Percentiles rank a stretch among this genome's conserved stretches.
These are phyloP conservation scores for Diaporthe caulivora DNA, from an alignment of 2,329 filamentous ascomycete genomes.

Conservation along the genomic window DNA sequence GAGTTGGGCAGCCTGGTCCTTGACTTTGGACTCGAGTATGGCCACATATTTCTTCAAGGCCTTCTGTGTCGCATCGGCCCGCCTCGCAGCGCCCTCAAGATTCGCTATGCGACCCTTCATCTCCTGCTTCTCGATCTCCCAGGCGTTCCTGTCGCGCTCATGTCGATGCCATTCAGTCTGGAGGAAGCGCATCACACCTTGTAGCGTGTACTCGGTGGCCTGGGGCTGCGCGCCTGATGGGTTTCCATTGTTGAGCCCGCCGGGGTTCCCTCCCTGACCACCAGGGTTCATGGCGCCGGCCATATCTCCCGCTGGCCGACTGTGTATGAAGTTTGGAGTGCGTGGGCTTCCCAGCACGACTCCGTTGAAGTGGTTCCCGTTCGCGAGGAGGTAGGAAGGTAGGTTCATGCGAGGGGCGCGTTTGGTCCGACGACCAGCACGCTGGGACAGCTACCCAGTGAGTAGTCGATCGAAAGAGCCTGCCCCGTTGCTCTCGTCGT, in stretches of 20 bases:
- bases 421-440: slow-evolving; percentile 34
- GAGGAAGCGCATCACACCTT: slow-evolving; percentile 97
- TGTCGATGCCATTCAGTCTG: slow-evolving; percentile 99
- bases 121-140: slow-evolving; percentile 99
- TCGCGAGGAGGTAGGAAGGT: slow-evolving; percentile 18
- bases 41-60: slow-evolving; percentile 90
- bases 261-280: slow-evolving; percentile 36
- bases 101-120: slow-evolving; percentile 98
- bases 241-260: slow-evolving; percentile 37
- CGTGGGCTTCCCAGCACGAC: slow-evolving; percentile 28
- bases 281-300: slow-evolving; percentile 39
- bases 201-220: slow-evolving; percentile 72
- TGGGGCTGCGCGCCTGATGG: slow-evolving; percentile 61
- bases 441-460: background rate
- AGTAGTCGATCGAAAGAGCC: background rate
- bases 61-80: slow-evolving; percentile 89
- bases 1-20: slow-evolving; percentile 81
- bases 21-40: slow-evolving; percentile 89
- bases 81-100: slow-evolving; percentile 89
- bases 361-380: slow-evolving; percentile 14
- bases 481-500: slow-evolving; percentile 23
- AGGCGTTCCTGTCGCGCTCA: slow-evolving; percentile 96
- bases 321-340: slow-evolving; percentile 30
- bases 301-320: slow-evolving; percentile 29
- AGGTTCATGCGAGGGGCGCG: slow-evolving; percentile 26